A percentile compares a stretch with the other conserved stretches of the same genome.
These are phyloP conservation scores for Gentiana dahurica DNA, from an alignment of 257 asterid genomes.

Conservation along the genomic window DNA sequence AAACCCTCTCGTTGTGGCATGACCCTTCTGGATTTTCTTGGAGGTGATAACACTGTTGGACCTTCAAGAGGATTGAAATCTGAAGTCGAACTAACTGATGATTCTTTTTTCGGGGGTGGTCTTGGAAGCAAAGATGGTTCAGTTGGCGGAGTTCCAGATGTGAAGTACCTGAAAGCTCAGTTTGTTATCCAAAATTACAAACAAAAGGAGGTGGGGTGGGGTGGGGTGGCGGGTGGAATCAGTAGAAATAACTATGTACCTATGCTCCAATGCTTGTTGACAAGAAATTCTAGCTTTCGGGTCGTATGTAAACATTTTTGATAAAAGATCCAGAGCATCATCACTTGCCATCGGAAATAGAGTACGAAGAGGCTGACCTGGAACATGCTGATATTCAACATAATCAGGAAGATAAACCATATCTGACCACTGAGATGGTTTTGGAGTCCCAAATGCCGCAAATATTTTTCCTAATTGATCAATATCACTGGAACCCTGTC, in stretches of 20 bases:
- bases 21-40: conserved; percentile 90
- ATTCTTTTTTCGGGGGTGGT: conserved; percentile 78
- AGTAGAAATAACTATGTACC: conserved; percentile 42
- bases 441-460: conserved; percentile 94
- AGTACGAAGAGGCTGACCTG: conserved; percentile 45
- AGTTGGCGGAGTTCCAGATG: conserved; percentile 81
- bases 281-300: conserved; percentile 91
- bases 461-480: conserved; percentile 98
- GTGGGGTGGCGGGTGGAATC: not conserved
- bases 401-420: conserved; percentile 92
- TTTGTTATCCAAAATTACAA: conserved; percentile 5
- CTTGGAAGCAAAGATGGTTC: conserved; percentile 88
- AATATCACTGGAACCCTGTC: conserved; percentile 83
- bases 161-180: conserved; percentile 56
- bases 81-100: conserved; percentile 37
- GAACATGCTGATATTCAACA: conserved; percentile 38
- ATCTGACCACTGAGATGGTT: conserved; percentile 84
- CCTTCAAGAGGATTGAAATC: conserved; percentile 58
- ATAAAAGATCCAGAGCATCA: conserved; percentile 75
- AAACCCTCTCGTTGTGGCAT: conserved; percentile 80
- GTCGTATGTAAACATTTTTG: conserved; percentile 83
- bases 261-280: conserved; percentile 89
- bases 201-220: not conserved
- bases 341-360: conserved; percentile 92
- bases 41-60: conserved; percentile 90